A percentile compares a stretch with the other conserved stretches of the same genome.
These are phyloP conservation scores for Pichia scutulata DNA, from an alignment of 805 yeast species.

Conservation along the genomic window DNA sequence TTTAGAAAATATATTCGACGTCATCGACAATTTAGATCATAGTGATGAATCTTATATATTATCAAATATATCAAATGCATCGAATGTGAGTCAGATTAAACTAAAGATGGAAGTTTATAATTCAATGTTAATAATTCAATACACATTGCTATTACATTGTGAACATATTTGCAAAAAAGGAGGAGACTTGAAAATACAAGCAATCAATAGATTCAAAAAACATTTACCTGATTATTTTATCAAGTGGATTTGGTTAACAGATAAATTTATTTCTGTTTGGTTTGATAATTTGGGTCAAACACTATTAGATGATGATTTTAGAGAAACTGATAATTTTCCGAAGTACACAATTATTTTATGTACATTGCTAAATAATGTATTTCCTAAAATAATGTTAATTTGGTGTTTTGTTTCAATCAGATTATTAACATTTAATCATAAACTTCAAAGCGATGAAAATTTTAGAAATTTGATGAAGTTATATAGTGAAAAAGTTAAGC, in stretches of 20 bases:
- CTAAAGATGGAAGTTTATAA: slow-evolving; percentile 4
- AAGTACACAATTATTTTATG: not conserved
- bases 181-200: not conserved
- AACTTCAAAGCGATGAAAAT: not conserved
- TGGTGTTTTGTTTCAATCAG: slow-evolving; percentile 7
- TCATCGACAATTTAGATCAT: not conserved
- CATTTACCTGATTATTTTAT: not conserved
- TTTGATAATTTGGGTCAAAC: not conserved
- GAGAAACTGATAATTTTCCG: not conserved
- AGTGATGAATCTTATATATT: not conserved
- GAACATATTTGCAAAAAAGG: slow-evolving; percentile 6
- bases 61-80: not conserved
- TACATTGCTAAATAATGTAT: slow-evolving; percentile 1
- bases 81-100: slow-evolving; percentile 6
- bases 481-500: not conserved
- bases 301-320: not conserved
- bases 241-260: not conserved
- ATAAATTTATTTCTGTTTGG: not conserved
- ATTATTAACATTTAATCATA: slow-evolving; percentile 2
- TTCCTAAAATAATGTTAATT: slow-evolving; percentile 1
- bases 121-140: slow-evolving; percentile 9
- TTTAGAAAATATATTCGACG: slow-evolving; percentile 2
- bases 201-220: not conserved
- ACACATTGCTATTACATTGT: slow-evolving; percentile 14
- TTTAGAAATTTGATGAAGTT: not conserved